A percentile compares a stretch with the other conserved stretches of the same genome.
Evolutionary conservation across 2,329 filamentous ascomycete species (phyloP).

Genomic region (Pseudogymnoascus sp.): DNA sequence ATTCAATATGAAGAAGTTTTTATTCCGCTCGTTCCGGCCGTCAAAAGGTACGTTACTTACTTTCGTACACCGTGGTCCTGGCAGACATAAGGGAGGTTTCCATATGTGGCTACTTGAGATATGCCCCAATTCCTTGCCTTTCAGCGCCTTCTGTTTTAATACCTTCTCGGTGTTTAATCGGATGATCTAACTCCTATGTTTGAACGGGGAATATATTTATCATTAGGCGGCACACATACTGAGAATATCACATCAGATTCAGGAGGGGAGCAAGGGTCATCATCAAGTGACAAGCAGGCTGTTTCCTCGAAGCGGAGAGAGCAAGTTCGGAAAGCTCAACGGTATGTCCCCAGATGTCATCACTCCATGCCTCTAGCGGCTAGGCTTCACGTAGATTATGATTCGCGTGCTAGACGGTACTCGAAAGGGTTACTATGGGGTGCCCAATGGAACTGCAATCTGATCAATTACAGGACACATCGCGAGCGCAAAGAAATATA

Average conservation of each 20-base stretch:
- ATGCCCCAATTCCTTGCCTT: background rate
- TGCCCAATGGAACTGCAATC: background rate
- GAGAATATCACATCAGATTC: background rate
- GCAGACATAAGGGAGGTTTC: background rate
- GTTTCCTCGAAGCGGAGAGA: background rate
- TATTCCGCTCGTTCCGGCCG: background rate
- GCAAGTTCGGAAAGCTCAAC: background rate
- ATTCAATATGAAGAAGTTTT: slow-evolving; percentile 5
- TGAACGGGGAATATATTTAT: background rate
- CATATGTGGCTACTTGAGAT: background rate
- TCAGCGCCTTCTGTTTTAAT: background rate
- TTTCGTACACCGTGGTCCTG: background rate
- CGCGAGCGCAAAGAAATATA: slow-evolving; percentile 27
- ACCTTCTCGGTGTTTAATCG: background rate
- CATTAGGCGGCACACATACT: background rate
- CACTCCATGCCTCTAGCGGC: background rate
- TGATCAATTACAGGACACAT: slow-evolving; percentile 19
- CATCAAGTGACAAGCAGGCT: slow-evolving; percentile 5
- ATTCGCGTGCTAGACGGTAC: background rate
- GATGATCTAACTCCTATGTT: background rate
- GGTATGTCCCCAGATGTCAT: background rate
- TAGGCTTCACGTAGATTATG: background rate
- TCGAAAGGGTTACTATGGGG: background rate
- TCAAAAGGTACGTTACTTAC: background rate
- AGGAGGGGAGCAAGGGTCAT: background rate